phyloP scores from a whole-genome alignment of 768 basidiomycete species.

The Grammothele lineata region DNA sequence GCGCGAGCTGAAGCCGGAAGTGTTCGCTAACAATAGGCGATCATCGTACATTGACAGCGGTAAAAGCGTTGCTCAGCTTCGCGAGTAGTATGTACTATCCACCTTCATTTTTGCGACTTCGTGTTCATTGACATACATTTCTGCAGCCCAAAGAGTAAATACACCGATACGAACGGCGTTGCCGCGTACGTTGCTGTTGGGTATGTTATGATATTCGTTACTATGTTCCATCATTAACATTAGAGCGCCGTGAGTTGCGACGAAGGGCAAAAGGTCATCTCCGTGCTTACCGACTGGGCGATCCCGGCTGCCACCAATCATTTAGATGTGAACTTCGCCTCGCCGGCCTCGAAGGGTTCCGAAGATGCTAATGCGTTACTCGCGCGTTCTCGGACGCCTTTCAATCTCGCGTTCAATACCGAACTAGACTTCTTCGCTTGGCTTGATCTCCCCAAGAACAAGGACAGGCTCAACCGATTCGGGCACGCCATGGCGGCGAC shows the following conservation, averaged over 20 bases:
- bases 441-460: conserved; percentile 54
- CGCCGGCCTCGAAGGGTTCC: conserved; percentile 68
- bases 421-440: conserved; percentile 54
- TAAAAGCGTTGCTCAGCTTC: conserved; percentile 6
- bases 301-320: conserved; percentile 56
- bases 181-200: conserved; percentile 4
- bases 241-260: conserved; percentile 48
- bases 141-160: conserved; percentile 9
- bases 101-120: not conserved
- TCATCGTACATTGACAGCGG: conserved; percentile 13
- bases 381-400: conserved; percentile 27
- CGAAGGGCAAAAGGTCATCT: conserved; percentile 61
- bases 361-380: conserved; percentile 50
- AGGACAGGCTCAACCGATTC: conserved; percentile 51
- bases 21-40: conserved; percentile 18
- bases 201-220: not conserved
- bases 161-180: conserved; percentile 11
- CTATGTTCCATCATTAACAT: too few relatives aligned
- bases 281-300: conserved; percentile 61
- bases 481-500: conserved; percentile 72
- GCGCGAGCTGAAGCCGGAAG: conserved; percentile 18
- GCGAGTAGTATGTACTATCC: conserved; percentile 28
- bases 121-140: not conserved
- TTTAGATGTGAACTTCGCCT: conserved; percentile 29
- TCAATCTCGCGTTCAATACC: conserved; percentile 60